Conservation (phyloP, 2,329 filamentous ascomycete species). For the Chrysosporium queenslandicum region DNA sequence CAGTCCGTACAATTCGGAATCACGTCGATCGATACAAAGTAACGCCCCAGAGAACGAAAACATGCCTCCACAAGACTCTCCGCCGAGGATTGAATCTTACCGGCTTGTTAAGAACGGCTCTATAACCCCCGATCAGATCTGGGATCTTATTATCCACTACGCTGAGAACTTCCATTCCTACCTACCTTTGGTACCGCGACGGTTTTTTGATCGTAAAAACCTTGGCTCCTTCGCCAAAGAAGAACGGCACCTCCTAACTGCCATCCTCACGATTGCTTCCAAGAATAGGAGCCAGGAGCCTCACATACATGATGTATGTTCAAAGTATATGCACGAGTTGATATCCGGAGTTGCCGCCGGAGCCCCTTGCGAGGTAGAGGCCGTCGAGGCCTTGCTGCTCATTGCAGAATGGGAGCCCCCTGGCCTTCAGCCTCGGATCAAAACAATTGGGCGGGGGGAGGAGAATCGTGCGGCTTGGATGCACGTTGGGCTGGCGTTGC, state of each 20-base stretch:
- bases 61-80: conserved; percentile 14
- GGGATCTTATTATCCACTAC: conserved; percentile 48
- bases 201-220: conserved; percentile 46
- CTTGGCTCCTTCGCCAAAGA: conserved; percentile 49
- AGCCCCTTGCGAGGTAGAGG: conserved; percentile 57
- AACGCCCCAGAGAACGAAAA: neutral
- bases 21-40: conserved; percentile 5
- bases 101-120: conserved; percentile 37
- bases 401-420: conserved; percentile 66
- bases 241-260: conserved; percentile 59
- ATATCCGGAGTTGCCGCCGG: conserved; percentile 58
- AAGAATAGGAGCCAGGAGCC: conserved; percentile 58
- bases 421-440: conserved; percentile 49
- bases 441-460: conserved; percentile 58
- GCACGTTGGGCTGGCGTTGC: conserved; percentile 60
- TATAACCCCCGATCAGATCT: conserved; percentile 43
- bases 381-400: conserved; percentile 59
- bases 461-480: conserved; percentile 69
- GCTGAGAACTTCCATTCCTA: conserved; percentile 59
- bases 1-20: conserved; percentile 18
- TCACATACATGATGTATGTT: conserved; percentile 55
- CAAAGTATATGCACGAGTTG: conserved; percentile 59
- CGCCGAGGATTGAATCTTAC: conserved; percentile 29
- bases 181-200: conserved; percentile 56
- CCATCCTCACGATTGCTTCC: conserved; percentile 59